Evolutionary conservation across 2,329 filamentous ascomycete species (phyloP).

Genomic region (Blumeriella jaapii): DNA sequence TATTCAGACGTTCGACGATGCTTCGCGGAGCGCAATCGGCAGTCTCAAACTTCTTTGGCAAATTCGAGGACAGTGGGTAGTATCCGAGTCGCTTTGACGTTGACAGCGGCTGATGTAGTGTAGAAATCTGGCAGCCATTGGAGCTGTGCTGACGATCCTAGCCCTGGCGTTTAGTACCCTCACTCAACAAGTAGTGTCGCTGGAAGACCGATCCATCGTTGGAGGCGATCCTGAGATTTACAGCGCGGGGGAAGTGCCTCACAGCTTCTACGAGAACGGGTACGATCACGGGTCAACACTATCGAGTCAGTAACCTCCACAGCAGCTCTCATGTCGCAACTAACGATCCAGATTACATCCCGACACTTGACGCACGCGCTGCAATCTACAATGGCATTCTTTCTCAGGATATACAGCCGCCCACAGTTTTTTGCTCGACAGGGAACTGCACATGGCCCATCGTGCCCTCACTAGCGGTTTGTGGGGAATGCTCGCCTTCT

Average conservation of each 20-base stretch:
- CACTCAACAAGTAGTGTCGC: neutral
- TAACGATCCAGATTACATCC: neutral
- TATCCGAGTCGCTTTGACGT: neutral
- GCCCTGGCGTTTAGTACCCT: neutral
- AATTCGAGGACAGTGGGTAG: neutral
- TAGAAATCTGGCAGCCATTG: neutral
- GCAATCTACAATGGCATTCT: neutral
- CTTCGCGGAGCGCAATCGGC: neutral
- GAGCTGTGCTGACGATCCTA: neutral
- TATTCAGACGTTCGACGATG: neutral
- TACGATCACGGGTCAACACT: neutral
- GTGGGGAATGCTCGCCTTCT: neutral
- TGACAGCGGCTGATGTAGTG: neutral
- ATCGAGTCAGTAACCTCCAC: neutral
- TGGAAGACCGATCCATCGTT: neutral
- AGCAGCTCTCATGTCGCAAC: neutral
- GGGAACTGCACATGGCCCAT: neutral
- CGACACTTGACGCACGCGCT: neutral
- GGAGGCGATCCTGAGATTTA: neutral
- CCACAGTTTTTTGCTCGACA: neutral
- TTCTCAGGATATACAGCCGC: neutral
- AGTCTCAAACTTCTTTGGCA: neutral
- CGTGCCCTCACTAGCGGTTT: neutral
- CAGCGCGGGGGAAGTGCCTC: neutral
- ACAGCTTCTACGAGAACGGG: neutral